Base-by-base conservation (phyloP, 129 eudicot species). In the Saposhnikovia divaricata region DNA sequence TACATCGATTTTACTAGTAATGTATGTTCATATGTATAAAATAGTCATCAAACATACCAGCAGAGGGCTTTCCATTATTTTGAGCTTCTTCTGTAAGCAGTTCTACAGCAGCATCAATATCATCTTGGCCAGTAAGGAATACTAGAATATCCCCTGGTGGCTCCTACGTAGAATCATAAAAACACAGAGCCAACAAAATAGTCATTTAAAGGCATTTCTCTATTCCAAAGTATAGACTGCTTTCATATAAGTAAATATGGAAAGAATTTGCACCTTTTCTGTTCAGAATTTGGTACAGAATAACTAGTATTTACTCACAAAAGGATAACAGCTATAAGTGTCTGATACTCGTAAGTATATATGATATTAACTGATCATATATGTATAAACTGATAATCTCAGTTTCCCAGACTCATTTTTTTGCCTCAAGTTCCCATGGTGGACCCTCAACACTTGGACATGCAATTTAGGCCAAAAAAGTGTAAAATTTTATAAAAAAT, bases 61-160 rank as follows among this genome's bases (percentile, higher is more conserved):
- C 57, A 72, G 87, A 78, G 55, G 82, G 79, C 81, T 91, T 89
- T 77, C 82, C 80, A 75, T 48, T 81, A 71, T 75, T 86, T 78
- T 89, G 92, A 77, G 94, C 81, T 85, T 92, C 93, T 81, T 95
- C 98, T 8, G 92, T 84, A 74, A 95, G 90, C 89, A 95, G 80
- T 80, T 89, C 97, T 76, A 90, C 88, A 31, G 98, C 98, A 74
- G 94, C 59, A 51, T 95, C 98, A 78, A 95, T 95, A 86, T 95
- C 98, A 89, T 95, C 98, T 89, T 95, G 97, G n/a, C 98, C 98
- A 44, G 97, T 95, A 51, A 92, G 88, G 82, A 95, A 92, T 75
- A 95, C 98, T 66, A 95, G 85, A 78, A 95, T 92, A 89, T 95
- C 98, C 78, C 98, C 98, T 90, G 85, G 77, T 73, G 96, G 89